Conservation (phyloP, 2,329 filamentous ascomycete genomes). For the Pseudogymnoascus sp. region DNA sequence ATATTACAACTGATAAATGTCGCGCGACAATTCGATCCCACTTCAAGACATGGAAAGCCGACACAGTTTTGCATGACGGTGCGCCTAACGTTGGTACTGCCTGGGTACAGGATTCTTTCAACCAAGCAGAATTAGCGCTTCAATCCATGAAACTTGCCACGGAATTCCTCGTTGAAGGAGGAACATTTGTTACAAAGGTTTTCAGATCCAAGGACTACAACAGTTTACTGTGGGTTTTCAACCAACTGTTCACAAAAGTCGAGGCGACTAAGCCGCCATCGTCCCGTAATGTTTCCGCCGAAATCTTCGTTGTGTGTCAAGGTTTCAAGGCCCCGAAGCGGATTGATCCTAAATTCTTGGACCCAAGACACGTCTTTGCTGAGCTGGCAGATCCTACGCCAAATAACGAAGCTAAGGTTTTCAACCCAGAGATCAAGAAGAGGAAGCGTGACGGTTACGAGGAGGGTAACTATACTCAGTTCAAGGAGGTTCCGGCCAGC, state of each 20-base stretch:
- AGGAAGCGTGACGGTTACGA: constrained; percentile 96
- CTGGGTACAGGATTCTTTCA: constrained; percentile 97
- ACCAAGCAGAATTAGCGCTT: constrained; percentile 85
- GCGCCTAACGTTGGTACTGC: constrained; percentile 96
- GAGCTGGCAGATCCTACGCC: constrained; percentile 78
- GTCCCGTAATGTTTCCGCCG: constrained; percentile 89
- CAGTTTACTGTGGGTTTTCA: constrained; percentile 91
- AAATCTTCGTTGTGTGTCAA: constrained; percentile 96
- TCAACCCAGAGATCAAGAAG: constrained; percentile 96
- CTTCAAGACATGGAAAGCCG: constrained; percentile 92
- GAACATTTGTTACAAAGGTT: constrained; percentile 94
- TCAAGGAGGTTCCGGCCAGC: constrained; percentile 79
- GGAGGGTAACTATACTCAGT: constrained; percentile 88
- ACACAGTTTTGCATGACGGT: constrained; percentile 92
- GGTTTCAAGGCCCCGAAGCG: constrained; percentile 93
- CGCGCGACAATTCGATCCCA: constrained; percentile 82
- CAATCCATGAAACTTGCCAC: constrained; percentile 90
- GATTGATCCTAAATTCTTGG: constrained; percentile 86
- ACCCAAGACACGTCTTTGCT: constrained; percentile 83
- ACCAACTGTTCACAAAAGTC: constrained; percentile 89
- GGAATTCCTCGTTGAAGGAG: constrained; percentile 82
- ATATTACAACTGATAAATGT: constrained; percentile 96
- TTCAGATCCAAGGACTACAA: constrained; percentile 98
- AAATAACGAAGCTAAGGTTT: constrained; percentile 97
- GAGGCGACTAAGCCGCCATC: constrained; percentile 97